Evolutionary conservation across 768 basidiomycete genomes (phyloP), one percentile per base, ranked within the genome.

Genomic region (Termitomyces sp.): DNA sequence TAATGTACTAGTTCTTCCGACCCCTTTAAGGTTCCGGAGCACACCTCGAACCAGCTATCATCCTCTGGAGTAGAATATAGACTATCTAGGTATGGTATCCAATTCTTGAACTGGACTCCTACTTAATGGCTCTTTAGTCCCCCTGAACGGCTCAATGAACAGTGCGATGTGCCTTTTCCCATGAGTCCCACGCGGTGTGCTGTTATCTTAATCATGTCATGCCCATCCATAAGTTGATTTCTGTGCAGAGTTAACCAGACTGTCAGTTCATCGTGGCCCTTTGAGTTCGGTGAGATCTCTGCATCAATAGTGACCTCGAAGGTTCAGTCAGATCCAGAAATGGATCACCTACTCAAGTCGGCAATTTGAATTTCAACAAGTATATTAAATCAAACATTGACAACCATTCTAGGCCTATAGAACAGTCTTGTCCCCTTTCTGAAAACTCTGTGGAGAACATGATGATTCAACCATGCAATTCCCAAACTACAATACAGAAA

Each of bases 151-250:
- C 46, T 38, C 10, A 35, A 44, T 20, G 43, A 18, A 38, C 40
- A 38, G 8, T 6, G 16, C 28, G 32, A 40, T 30, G 8, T 3
- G 28, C 28, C 38, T 20, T 54, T 40, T 23, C 60, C 63, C 18
- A 55, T 38, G 4, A 64, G 60, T 3, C 63, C 63, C 12, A 64
- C 60, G 9, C 47, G 55, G 63, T 64, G 41, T 16, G 60, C 12
- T 40, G n/a, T 30, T 30, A 30, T 54, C 6, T 41, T 9, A 30
- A 43, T 4, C 10, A 14, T 43, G n/a, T 30, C n/a, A n/a, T 32
- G 12, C 8, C 18, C 9, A 5, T 5, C 28, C 9, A n/a, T 18
- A 32, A 54, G 28, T 28, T 43, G 53, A 54, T 20, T 8, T 20
- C 9, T 14, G n/a, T 32, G 6, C 30, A 54, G 53, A 32, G 5